Percentiles rank a stretch among this genome's conserved stretches.
phyloP scores from a whole-genome alignment of 2,329 filamentous ascomycete genomes.

The Aphanoascus verrucosus region DNA sequence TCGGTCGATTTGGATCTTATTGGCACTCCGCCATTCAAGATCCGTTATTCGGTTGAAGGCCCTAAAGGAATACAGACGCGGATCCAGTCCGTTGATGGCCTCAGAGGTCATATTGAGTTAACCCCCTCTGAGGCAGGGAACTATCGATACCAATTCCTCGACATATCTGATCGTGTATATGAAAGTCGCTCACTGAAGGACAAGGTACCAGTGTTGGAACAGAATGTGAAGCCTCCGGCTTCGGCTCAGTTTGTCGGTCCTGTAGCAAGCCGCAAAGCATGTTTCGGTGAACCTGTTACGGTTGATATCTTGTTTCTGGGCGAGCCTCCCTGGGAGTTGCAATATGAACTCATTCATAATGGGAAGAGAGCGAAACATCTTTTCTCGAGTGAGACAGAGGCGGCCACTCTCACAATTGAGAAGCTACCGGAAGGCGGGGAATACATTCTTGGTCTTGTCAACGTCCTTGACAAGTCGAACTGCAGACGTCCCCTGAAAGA shows the following conservation, averaged over 20 bases:
- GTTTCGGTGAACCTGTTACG: conserved; percentile 69
- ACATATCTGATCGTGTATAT: conserved; percentile 76
- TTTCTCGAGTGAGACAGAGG: conserved; percentile 51
- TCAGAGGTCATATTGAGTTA: conserved; percentile 75
- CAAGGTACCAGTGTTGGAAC: conserved; percentile 57
- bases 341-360: conserved; percentile 87
- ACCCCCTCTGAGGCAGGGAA: conserved; percentile 69
- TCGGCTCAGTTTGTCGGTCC: conserved; percentile 58
- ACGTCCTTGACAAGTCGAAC: conserved; percentile 71
- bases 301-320: conserved; percentile 67
- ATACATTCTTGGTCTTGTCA: conserved; percentile 75
- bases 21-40: conserved; percentile 81
- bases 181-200: conserved; percentile 52
- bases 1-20: conserved; percentile 80
- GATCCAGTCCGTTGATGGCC: conserved; percentile 51
- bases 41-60: conserved; percentile 63
- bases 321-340: conserved; percentile 75
- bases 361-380: conserved; percentile 67
- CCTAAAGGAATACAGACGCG: conserved; percentile 46
- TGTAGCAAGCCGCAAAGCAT: conserved; percentile 51
- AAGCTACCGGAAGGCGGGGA: conserved; percentile 71
- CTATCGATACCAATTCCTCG: conserved; percentile 76
- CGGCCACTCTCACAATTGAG: conserved; percentile 64
- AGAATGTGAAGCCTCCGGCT: conserved; percentile 87
- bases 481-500: conserved; percentile 82